phyloP scores from a whole-genome alignment of 192 early-diverging fungal genomes.

The Entomortierella parvispora region DNA sequence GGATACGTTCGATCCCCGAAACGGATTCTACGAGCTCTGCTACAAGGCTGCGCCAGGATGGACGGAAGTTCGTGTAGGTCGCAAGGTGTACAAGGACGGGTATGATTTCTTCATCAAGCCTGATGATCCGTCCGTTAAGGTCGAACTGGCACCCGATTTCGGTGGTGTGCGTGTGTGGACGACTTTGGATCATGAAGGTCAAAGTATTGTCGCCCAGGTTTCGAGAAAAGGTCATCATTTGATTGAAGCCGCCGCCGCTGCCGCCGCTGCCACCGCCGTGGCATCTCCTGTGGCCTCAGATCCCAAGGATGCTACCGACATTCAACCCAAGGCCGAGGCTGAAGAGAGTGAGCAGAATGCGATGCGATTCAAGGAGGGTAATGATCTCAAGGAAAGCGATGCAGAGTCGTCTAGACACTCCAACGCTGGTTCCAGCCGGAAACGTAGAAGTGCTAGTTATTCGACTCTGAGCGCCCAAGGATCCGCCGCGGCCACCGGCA shows the following conservation, averaged over 20 bases:
- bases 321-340: neutral
- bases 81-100: constrained; percentile 56
- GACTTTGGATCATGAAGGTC: constrained; percentile 46
- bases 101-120: constrained; percentile 57
- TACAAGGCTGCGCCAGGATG: constrained; percentile 55
- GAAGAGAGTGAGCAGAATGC: neutral
- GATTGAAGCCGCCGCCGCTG: neutral
- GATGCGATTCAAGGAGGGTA: neutral
- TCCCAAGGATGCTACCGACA: neutral
- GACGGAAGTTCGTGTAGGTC: constrained; percentile 58
- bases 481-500: neutral
- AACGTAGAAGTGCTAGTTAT: constrained; percentile 30
- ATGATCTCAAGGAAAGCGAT: constrained; percentile 1
- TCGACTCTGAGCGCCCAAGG: neutral
- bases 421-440: too few relatives aligned
- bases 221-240: constrained; percentile 42
- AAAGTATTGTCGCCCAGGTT: constrained; percentile 49
- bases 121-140: constrained; percentile 38
- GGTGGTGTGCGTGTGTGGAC: constrained; percentile 52
- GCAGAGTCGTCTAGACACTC: constrained; percentile 5
- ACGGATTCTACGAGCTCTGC: constrained; percentile 53
- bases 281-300: neutral
- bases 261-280: neutral
- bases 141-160: constrained; percentile 48
- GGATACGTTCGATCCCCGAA: constrained; percentile 50